Percentiles rank a stretch among this genome's conserved stretches.
phyloP scores from a whole-genome alignment of 169 alveolate genomes.

The Theileria annulata region DNA sequence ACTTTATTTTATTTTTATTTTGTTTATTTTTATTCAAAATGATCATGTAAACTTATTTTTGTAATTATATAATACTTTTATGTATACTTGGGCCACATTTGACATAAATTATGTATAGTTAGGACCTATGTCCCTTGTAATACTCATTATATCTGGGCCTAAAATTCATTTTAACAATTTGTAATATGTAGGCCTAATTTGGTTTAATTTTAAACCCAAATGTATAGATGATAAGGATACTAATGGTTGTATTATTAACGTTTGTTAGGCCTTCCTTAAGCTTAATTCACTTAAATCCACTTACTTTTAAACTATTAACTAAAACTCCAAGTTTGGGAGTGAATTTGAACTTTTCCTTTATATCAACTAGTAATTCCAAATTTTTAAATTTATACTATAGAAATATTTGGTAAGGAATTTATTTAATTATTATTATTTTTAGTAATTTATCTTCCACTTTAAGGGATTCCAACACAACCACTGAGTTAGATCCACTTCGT shows the following conservation, averaged over 20 bases:
- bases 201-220: not conserved
- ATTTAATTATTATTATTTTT: not conserved
- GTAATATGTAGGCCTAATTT: not conserved
- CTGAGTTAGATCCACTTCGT: slow-evolving; percentile 2
- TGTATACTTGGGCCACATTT: not conserved
- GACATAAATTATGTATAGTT: too few species aligned
- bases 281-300: not conserved
- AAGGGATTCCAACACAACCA: not conserved
- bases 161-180: too few species aligned
- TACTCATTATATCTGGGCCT: not conserved
- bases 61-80: too few species aligned
- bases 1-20: too few species aligned
- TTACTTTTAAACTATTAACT: not conserved
- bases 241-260: not conserved
- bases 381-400: not conserved
- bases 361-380: not conserved
- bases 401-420: not conserved
- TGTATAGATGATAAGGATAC: not conserved
- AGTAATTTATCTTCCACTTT: not conserved
- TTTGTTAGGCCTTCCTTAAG: not conserved
- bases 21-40: not conserved
- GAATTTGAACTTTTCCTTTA: not conserved
- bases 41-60: not conserved
- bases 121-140: too few species aligned
- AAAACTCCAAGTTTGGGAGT: not conserved